phyloP scores from a whole-genome alignment of 208 protist species.

The Acanthamoeba castellanii region DNA sequence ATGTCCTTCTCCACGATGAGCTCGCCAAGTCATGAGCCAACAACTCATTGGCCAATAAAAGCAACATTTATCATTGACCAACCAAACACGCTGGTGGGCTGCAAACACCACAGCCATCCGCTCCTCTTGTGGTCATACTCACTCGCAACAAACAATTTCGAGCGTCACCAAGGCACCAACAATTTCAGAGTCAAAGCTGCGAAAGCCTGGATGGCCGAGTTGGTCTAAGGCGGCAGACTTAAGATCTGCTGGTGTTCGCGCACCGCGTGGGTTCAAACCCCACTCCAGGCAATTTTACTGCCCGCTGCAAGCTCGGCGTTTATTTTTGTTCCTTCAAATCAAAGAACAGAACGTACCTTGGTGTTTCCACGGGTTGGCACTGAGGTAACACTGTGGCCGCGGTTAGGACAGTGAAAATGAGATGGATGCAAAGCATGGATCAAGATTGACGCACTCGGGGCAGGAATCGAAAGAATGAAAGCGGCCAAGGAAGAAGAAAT shows the following conservation, averaged over 20 bases:
- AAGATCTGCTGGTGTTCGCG: slow-evolving; percentile 28
- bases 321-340: background rate
- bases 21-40: slow-evolving; percentile 31
- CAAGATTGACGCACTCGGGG: too few relatives aligned
- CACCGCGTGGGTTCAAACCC: slow-evolving; percentile 47
- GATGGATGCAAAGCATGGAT: too few relatives aligned
- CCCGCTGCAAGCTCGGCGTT: background rate
- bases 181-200: background rate
- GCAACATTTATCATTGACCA: too few relatives aligned
- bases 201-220: slow-evolving; percentile 44
- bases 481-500: background rate
- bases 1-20: slow-evolving; percentile 86
- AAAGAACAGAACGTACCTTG: background rate
- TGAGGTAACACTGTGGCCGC: too few relatives aligned
- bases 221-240: slow-evolving; percentile 54
- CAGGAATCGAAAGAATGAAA: background rate
- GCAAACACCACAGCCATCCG: too few relatives aligned
- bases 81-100: too few relatives aligned
- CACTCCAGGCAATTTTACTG: slow-evolving; percentile 49
- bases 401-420: too few relatives aligned
- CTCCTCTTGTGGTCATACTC: too few relatives aligned
- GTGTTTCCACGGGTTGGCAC: too few relatives aligned
- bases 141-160: too few relatives aligned
- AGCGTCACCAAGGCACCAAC: too few relatives aligned
- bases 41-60: background rate